Evolutionary conservation across 305 asterid genomes (phyloP), one percentile per base, ranked within the genome.

Genomic region (Fraxinus xanthoxyloides): DNA sequence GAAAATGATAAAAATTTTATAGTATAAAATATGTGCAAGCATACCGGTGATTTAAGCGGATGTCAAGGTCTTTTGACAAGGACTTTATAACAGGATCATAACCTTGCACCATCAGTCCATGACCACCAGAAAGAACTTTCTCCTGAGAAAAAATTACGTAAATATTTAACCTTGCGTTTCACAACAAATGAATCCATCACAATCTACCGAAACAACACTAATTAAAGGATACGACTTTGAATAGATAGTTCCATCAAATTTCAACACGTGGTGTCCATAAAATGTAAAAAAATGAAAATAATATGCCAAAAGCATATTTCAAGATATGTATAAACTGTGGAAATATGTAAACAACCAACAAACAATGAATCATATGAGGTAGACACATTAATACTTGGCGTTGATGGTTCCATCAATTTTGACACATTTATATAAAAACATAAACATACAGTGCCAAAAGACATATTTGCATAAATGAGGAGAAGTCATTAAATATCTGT

Each of bases 81-180:
- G 93, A 89, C 89, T 92, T 89, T 78, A 96, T 87, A 70, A 96
- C 90, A 3, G 99, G 99, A 83, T 87, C 87, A 81, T 96, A 96
- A 82, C 98, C 99, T 88, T 94, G 97, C 82, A 96, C 97, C 99
- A 96, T 94, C 76, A 96, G 97, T 82, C 99, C 99, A 86, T 96
- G 99, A 83, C 99, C 98, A 81, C 99, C 98, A 43, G 99, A 84
- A 80, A 96, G 98, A 84, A 96, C 97, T 84, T 90, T 84, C 88
- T 96, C 99, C 99, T 96, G 92, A 83, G 35, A 43, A 79, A 38
- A 77, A 76, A 70, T 75, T 65, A 76, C 67, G 81, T 84, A 80
- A 84, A 80, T 76, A 75, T 61, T 36, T 73, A 30, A 65, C 82
- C 63, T 79, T 17, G 28, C 46, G 5, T 65, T 72, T 70, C 78